Evolutionary conservation across 305 asterid genomes (phyloP), one percentile per base, ranked within the genome.

Genomic region (Stenogyne calaminthoides): DNA sequence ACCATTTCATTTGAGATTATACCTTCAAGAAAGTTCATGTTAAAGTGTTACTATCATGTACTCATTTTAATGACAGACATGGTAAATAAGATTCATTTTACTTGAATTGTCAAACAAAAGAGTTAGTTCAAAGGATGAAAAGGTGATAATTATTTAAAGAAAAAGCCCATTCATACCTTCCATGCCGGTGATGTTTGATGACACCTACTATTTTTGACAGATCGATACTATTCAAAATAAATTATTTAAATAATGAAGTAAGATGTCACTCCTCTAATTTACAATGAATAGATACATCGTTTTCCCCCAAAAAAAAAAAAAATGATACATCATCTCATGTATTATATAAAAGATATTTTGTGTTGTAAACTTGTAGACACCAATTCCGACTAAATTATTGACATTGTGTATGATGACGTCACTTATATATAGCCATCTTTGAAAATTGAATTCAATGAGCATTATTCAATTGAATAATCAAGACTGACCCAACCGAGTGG

Each of bases 321-420:
- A 25, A 2, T 1, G 20, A 37, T 66, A 67, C 69, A 62, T 78
- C 78, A 66, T 51, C 14, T 67, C 57, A 29, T 42, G 19, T 42
- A 29, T 46, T n/a, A n/a, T n/a, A n/a, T 22, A 22, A 3, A 52
- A 47, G n/a, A 51, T 47, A 15, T 49, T 49, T 52, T 20, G 61
- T n/a, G n/a, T n/a, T n/a, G n/a, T n/a, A n/a, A n/a, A n/a, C 11
- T 3, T 37, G 8, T 42, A 34, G 74, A 75, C 84, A 69, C 82
- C 89, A 82, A 82, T 77, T 84, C 91, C 76, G 72, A 68, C 40
- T 80, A 9, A 76, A 79, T 64, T 67, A 70, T 56, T 74, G 72
- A 49, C 71, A 39, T 59, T 18, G 32, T 59, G 59, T 14, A 34
- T 76, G 65, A 6, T 59, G 77, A 75, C 39, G 75, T 69, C 60